Base-by-base conservation (phyloP, 2,329 filamentous ascomycete species). In the Dactylellina haptotyla region DNA sequence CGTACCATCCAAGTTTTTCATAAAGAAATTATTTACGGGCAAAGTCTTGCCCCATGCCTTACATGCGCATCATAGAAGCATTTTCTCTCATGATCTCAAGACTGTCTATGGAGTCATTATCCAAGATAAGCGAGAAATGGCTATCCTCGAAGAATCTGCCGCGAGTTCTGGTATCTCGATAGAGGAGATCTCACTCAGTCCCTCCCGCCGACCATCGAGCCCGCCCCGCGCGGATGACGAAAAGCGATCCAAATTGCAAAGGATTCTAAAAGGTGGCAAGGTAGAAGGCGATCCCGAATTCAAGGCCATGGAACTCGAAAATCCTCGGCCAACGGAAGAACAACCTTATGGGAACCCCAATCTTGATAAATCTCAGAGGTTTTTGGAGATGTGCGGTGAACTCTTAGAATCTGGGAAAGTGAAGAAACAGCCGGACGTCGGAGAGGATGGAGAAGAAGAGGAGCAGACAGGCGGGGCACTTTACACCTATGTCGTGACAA, bases 1-100 rank as follows among this genome's bases (percentile, higher is more conserved):
- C 20, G 70, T 75, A 18, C 70, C 70, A 18, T 75, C 70, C 16
- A 75, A 75, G 26, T 75, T 57, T 10, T 69, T 75, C n/a, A 75
- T 75, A 8, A 75, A 75, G n/a, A 67, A 75, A 10, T 20, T 67
- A 1, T 75, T 75, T 34, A 75, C 62, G 0, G 70, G 70, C 8
- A 75, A 67, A 26, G 37, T 75, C 23, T 63, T 75, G 0, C 70
- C 70, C 14, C 70, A 75, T 39, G 70, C 64, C 5, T 37, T 75
- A 2, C 70, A 75, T 23, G 51, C 51, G 9, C 70, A 75, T 18
- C 70, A 75, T 12, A 46, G 70, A 1, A 67, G 46, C 10, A 75
- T 75, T 16, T 75, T 75, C 34, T 75, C 70, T 2, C 70, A 69
- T 18, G 70, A 75, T 34, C 51, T 69, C 34, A 67, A 67, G 37